Evolutionary conservation across 768 basidiomycete genomes (phyloP), one percentile per base, ranked within the genome.

Genomic region (Nidula microcarpa): DNA sequence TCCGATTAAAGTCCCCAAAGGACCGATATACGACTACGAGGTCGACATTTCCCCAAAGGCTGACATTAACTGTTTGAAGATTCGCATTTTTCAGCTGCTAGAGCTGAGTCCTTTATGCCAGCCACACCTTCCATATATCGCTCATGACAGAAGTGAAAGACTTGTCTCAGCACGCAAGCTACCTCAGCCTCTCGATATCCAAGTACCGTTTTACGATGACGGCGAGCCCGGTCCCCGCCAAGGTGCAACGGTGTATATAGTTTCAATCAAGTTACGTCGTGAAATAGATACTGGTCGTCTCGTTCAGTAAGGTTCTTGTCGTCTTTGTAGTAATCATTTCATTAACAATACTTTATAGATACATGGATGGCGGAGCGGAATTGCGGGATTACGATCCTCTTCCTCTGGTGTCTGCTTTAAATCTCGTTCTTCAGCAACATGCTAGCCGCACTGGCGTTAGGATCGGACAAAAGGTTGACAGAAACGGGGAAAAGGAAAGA

Each of bases 11-110:
- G 59, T 80, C n/a, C 74, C 75, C 1, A 73, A 75, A 43, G 71
- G 71, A 1, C 68, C 71, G 0, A 61, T 84, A 5, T 83, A 77
- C 60, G 84, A 87, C 53, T 88, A 88, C 57, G 63, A 65, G n/a
- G 74, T 87, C 34, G 68, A 76, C 17, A 78, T 85, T 45, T 63
- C 65, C 11, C 82, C 83, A 0, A 74, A 69, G 51, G 72, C 73
- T 0, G 71, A 77, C 43, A 67, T 76, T 0, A 74, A 74, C 33
- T 61, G 74, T 14, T 63, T 80, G 9, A 79, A 76, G 58, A 64
- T 55, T 6, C 78, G 85, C 1, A 70, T 88, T 33, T 80, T 87
- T 55, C 63, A 80, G 39, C 66, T 86, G 13, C 63, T 87, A 47
- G 84, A 86, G 56, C 56, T 62, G 17, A 67, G 61, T 45, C 64